A percentile compares a stretch with the other conserved stretches of the same genome.
Evolutionary conservation across 176 grass and related monocot genomes (phyloP).

Genomic region (Musa troglodytarum): DNA sequence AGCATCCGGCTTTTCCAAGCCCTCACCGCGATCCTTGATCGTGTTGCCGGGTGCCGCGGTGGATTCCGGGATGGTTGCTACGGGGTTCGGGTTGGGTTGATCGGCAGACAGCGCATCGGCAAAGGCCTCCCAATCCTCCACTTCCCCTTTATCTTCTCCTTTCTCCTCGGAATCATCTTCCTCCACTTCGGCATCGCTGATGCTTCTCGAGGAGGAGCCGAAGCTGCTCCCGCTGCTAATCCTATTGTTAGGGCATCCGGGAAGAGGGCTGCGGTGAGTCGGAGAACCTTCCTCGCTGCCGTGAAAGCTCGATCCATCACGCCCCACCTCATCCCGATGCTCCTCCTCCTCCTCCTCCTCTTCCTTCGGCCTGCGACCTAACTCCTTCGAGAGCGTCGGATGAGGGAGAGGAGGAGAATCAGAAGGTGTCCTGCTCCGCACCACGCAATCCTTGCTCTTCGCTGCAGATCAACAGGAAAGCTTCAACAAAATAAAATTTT

Average conservation of each 20-base stretch:
- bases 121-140: slow-evolving; percentile 97
- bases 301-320: slow-evolving; percentile 18
- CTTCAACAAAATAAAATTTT: neutral
- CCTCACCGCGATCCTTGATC: neutral
- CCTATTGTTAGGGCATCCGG: slow-evolving; percentile 21
- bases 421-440: neutral
- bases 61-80: neutral
- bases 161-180: slow-evolving; percentile 20
- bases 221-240: slow-evolving; percentile 67
- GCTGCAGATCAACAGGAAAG: slow-evolving; percentile 1
- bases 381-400: neutral
- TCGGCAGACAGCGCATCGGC: slow-evolving; percentile 55
- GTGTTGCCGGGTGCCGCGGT: neutral
- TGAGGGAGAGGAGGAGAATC: neutral
- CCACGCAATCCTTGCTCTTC: slow-evolving; percentile 11
- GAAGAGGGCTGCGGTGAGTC: slow-evolving; percentile 5
- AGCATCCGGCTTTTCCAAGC: slow-evolving; percentile 22
- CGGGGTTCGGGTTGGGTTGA: slow-evolving; percentile 12
- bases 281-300: slow-evolving; percentile 25
- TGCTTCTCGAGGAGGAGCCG: slow-evolving; percentile 61
- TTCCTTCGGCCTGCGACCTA: neutral
- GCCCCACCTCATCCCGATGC: slow-evolving; percentile 9
- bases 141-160: slow-evolving; percentile 51
- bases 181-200: slow-evolving; percentile 67
- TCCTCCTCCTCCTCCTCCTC: neutral